A percentile compares a stretch with the other conserved stretches of the same genome.
phyloP scores from a whole-genome alignment of 768 basidiomycete species.

The Leucocoprinus leucothites region DNA sequence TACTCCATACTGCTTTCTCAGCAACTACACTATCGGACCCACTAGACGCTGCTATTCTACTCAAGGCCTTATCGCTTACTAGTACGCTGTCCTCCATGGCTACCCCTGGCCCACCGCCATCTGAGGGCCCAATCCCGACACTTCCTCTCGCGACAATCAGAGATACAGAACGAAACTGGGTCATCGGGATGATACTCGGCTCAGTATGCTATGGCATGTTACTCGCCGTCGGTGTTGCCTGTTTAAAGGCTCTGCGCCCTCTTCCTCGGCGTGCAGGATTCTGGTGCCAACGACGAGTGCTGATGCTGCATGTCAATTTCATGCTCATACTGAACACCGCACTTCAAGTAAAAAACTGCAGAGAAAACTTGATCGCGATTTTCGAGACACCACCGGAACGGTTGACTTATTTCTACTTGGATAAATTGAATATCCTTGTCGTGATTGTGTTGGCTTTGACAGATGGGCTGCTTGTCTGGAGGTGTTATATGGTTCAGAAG shows the following conservation, averaged over 20 bases:
- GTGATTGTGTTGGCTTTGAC: not conserved
- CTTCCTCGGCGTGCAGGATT: not conserved
- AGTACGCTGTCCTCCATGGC: too few relatives aligned
- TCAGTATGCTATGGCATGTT: not conserved
- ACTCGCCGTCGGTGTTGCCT: not conserved
- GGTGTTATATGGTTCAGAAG: slow-evolving; percentile 9
- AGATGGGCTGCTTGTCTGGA: slow-evolving; percentile 7
- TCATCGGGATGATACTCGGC: slow-evolving; percentile 2
- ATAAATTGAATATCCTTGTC: not conserved
- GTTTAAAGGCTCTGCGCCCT: not conserved
- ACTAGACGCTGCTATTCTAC: too few relatives aligned
- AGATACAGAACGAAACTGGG: slow-evolving; percentile 1
- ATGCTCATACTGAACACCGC: not conserved
- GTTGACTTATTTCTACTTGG: not conserved
- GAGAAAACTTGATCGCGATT: not conserved
- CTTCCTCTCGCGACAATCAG: not conserved
- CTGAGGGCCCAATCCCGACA: too few relatives aligned
- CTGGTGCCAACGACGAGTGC: not conserved
- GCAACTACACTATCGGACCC: too few relatives aligned
- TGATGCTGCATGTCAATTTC: not conserved
- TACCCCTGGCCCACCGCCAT: too few relatives aligned
- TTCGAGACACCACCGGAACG: not conserved
- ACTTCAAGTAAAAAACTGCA: not conserved
- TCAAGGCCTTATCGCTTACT: too few relatives aligned
- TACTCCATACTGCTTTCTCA: too few relatives aligned